Evolutionary conservation across 495 filamentous ascomycete species (phyloP), one percentile per base, ranked within the genome.

Genomic region (Xylaria bambusicola): DNA sequence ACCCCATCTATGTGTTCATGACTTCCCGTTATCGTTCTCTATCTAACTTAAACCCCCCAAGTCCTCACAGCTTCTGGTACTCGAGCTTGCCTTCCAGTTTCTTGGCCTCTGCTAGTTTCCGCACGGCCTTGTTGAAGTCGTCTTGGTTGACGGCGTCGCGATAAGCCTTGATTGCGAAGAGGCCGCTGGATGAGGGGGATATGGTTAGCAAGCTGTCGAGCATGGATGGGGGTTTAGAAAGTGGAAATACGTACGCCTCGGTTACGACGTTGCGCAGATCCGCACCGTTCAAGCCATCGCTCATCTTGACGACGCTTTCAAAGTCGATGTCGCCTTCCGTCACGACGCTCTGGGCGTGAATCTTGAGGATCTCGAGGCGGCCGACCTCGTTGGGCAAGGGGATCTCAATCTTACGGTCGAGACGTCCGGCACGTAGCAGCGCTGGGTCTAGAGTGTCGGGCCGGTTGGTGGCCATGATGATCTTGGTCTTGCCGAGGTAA

Each of bases 281-380:
- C 21, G 95, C 95, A 66, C 95, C 95, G 76, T 99, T 99, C 38
- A 98, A 82, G 38, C 92, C 91, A 67, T 99, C 95, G 66, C 90
- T 95, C 95, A 99, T 99, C 84, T 99, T 99, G 69, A 99, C 95
- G 29, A 99, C 90, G 68, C 92, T 97, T 82, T 99, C 95, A 71
- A 95, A 98, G 75, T 99, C 95, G 71, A 99, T 93, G 62, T 99
- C 95, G 7, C 94, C 94, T 50, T 98, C 94, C 48, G 89, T 83
- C 41, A 88, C 82, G 15, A 98, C 95, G 51, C 88, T 85, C 42
- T 85, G 86, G 12, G 95, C 85, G 71, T 99, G 95, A 62, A 99
- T 99, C 85, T 99, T 99, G 73, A 99, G 79, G 76, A 99, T 97
- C 78, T 99, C 95, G 63, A 99, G 78, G 50, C 95, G 85, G 48